phyloP scores from a whole-genome alignment of 192 early-diverging fungal genomes.

The Chytriomyces confervae region DNA sequence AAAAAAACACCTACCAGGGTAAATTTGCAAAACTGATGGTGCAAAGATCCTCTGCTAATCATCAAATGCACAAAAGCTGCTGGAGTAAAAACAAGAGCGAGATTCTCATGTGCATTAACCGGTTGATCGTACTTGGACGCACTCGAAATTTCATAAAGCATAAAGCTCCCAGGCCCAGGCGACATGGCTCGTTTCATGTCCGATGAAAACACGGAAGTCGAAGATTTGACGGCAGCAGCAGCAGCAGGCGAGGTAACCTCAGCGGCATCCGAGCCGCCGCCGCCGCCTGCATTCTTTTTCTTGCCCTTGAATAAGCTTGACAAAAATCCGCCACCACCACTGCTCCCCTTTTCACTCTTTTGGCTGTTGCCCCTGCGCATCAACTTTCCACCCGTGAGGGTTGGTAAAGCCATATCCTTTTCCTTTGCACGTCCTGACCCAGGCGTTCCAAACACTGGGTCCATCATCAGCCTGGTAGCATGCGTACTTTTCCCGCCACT shows the following conservation, averaged over 20 bases:
- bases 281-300: neutral
- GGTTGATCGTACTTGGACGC: neutral
- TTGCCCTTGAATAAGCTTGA: constrained; percentile 1
- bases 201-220: neutral
- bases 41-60: neutral
- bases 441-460: no score
- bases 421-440: neutral
- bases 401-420: neutral
- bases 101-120: neutral
- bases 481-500: neutral
- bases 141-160: neutral
- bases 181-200: neutral
- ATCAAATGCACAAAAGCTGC: constrained; percentile 9
- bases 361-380: neutral
- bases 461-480: neutral
- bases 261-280: neutral
- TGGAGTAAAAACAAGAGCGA: neutral
- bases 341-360: neutral
- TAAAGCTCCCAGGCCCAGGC: neutral
- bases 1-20: neutral
- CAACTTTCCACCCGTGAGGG: neutral
- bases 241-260: neutral
- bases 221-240: neutral
- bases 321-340: neutral
- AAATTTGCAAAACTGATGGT: constrained; percentile 9